Evolutionary conservation across 164 flowering plant species (phyloP), one percentile per base, ranked within the genome.

Genomic region (Warburgia ugandensis): DNA sequence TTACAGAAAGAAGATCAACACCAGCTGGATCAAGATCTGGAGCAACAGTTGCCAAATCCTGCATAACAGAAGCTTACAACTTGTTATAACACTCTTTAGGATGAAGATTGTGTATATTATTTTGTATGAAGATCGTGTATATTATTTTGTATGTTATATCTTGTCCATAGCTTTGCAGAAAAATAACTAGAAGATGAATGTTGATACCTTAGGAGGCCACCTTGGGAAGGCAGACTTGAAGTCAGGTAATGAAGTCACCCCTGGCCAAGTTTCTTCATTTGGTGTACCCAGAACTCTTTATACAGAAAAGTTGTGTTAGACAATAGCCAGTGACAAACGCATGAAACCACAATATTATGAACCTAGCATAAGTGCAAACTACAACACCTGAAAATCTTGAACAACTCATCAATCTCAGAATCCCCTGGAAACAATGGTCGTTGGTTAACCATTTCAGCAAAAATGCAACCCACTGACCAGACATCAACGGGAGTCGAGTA

Each of bases 381-480:
- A 23, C 29, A 22, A 26, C 41, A 90, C 98, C 94, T 86, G 86
- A 92, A 92, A 56, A 92, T 92, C 66, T 83, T 92, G 68, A 86
- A 92, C 44, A 92, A 62, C 55, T 92, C 89, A 71, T 92, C 96
- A 60, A 92, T 92, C 74, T 92, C 98, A 26, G 98, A 92, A 64
- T 92, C 99, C 47, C 99, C 99, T 48, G 96, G 99, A 61, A 88
- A 92, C 58, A 92, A 61, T 16, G 99, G 96, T 35, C 60, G 66
- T 67, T 82, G 86, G 69, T 80, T 92, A 48, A 88, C 86, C 99
- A 92, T 92, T 77, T 92, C 99, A 59, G 96, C 92, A 79, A 92
- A 92, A 72, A 92, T 92, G 63, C 99, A 92, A 39, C 99, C 99
- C 58, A 88, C 91, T 8, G 99, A 92, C 99, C 99, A 92, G 43